Percentiles rank a stretch among this genome's conserved stretches.
phyloP scores from a whole-genome alignment of 176 grass and related monocot species.

The Saccharum spontaneum region DNA sequence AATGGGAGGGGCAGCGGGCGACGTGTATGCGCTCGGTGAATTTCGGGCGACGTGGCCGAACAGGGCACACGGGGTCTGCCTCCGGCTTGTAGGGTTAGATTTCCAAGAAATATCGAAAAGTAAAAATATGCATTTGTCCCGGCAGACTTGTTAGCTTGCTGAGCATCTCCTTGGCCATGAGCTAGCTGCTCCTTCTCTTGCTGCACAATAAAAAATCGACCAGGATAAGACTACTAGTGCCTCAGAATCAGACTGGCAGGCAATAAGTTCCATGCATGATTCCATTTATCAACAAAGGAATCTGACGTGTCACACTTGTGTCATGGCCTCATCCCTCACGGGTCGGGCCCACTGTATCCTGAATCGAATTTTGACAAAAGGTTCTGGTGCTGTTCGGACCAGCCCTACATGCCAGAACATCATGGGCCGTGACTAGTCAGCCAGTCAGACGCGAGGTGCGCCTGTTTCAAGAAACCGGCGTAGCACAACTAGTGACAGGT shows the following conservation, averaged over 20 bases:
- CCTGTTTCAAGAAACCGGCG: too few relatives aligned
- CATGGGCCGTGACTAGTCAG: too few relatives aligned
- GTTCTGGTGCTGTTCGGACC: neutral
- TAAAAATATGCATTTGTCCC: slow-evolving; percentile 55
- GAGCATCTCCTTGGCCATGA: slow-evolving; percentile 61
- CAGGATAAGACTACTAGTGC: neutral
- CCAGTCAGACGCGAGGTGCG: too few relatives aligned
- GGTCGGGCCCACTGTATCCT: neutral
- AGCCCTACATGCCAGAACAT: too few relatives aligned
- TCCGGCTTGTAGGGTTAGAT: too few relatives aligned
- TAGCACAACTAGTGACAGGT: too few relatives aligned
- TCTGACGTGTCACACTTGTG: neutral
- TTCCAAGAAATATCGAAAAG: too few relatives aligned
- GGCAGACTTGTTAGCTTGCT: slow-evolving; percentile 60
- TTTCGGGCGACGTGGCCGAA: too few relatives aligned
- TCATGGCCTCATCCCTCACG: neutral
- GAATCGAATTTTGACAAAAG: neutral
- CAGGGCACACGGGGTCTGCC: too few relatives aligned
- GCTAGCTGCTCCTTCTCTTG: slow-evolving; percentile 57
- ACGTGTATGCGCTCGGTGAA: too few relatives aligned
- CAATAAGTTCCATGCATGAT: neutral
- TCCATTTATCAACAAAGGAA: neutral
- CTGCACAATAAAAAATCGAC: slow-evolving; percentile 21
- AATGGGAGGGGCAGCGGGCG: too few relatives aligned
- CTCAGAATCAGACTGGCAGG: neutral